phyloP scores from a whole-genome alignment of 139 green algal genomes.

The Nannochloris sp. region DNA sequence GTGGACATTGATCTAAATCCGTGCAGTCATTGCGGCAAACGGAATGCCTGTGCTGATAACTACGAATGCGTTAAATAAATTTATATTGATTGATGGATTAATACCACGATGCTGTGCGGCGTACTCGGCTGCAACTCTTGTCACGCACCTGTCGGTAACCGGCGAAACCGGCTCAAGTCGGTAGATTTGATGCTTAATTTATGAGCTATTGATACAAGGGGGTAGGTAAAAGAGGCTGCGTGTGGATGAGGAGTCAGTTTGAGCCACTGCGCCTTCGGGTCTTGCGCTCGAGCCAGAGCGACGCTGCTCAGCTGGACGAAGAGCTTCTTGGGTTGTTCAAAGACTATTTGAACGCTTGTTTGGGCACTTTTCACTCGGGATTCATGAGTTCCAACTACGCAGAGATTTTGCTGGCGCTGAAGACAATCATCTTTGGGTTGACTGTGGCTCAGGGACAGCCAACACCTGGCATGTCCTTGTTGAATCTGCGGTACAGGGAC shows the following conservation, averaged over 20 bases:
- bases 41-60: constrained; percentile 12
- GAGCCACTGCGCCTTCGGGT: constrained; percentile 29
- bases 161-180: no score
- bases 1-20: constrained; percentile 20
- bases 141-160: no score
- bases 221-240: constrained; percentile 30
- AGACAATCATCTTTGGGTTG: constrained; percentile 52
- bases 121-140: no score
- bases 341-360: constrained; percentile 67
- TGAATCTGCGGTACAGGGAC: constrained; percentile 80
- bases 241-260: neutral
- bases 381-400: constrained; percentile 27
- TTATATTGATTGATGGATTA: no score
- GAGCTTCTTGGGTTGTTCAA: constrained; percentile 69
- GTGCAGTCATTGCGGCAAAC: constrained; percentile 20
- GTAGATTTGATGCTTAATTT: no score
- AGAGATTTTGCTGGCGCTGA: constrained; percentile 44
- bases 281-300: constrained; percentile 70
- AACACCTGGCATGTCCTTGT: constrained; percentile 69
- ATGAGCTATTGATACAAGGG: constrained; percentile 7
- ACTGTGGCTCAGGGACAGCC: constrained; percentile 52
- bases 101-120: no score
- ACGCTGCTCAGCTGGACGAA: constrained; percentile 65
- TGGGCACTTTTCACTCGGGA: constrained; percentile 20
- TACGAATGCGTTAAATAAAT: neutral